phyloP scores from a whole-genome alignment of 768 basidiomycete genomes.

The Lactarius hengduanensis region DNA sequence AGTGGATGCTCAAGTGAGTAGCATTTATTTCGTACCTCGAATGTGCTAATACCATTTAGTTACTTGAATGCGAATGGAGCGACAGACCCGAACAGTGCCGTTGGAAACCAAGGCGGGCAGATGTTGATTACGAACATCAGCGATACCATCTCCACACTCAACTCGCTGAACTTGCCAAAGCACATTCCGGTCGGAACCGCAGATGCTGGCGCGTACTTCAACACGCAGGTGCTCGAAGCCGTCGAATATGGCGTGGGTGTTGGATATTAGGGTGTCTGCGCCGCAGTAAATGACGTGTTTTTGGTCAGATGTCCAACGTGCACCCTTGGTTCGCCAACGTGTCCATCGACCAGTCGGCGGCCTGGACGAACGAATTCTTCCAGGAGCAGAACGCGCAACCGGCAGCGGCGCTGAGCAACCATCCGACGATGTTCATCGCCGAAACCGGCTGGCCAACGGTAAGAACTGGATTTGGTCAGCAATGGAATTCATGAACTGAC shows the following conservation, averaged over 20 bases:
- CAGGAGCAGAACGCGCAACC: constrained; percentile 55
- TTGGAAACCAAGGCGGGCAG: constrained; percentile 62
- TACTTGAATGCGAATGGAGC: constrained; percentile 52
- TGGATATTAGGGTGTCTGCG: constrained; percentile 45
- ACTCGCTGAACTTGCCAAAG: constrained; percentile 55
- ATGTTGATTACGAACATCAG: constrained; percentile 64
- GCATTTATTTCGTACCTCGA: not conserved
- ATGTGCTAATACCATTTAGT: constrained; percentile 37
- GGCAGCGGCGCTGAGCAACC: constrained; percentile 62
- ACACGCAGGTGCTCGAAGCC: constrained; percentile 56
- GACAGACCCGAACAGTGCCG: constrained; percentile 53
- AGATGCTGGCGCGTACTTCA: constrained; percentile 88
- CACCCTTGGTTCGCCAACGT: constrained; percentile 94
- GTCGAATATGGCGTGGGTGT: constrained; percentile 68
- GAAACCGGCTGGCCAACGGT: constrained; percentile 91
- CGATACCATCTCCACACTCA: constrained; percentile 59
- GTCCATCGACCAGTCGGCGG: constrained; percentile 61
- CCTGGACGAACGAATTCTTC: constrained; percentile 85
- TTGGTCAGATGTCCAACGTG: constrained; percentile 78
- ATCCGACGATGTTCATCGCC: constrained; percentile 84
- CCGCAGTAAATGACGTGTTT: constrained; percentile 66
- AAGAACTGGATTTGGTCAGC: constrained; percentile 15
- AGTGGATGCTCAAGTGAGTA: constrained; percentile 76
- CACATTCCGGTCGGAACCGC: constrained; percentile 71
- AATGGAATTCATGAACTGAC: not conserved